phyloP scores from a whole-genome alignment of 768 basidiomycete species.

The Hygrophorus pudorinus region DNA sequence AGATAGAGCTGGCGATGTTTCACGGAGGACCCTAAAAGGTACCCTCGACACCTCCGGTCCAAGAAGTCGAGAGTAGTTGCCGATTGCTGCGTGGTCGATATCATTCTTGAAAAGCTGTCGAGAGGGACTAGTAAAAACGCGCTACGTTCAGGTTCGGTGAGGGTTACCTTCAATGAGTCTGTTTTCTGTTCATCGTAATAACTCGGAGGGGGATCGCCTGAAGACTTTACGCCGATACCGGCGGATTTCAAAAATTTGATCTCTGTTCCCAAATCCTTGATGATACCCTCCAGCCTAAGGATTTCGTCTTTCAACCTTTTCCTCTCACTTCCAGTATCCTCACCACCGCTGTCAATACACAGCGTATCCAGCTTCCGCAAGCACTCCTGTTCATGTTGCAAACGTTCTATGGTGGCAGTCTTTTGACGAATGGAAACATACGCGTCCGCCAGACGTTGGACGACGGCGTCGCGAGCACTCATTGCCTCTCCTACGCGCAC shows the following conservation, averaged over 20 bases:
- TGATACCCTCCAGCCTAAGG: conserved; percentile 23
- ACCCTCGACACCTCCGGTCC: not conserved
- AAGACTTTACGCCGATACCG: conserved; percentile 12
- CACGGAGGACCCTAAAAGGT: not conserved
- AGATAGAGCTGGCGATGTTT: conserved; percentile 4
- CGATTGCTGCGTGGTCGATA: not conserved
- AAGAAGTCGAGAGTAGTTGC: not conserved
- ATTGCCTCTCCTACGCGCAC: conserved; percentile 46
- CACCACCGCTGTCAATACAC: conserved; percentile 5
- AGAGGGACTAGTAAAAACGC: not conserved
- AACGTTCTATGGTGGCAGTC: conserved; percentile 34
- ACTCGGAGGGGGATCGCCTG: conserved; percentile 26
- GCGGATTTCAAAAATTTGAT: conserved; percentile 22
- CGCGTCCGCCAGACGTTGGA: conserved; percentile 48
- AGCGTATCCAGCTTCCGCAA: conserved; percentile 9
- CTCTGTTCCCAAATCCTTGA: conserved; percentile 29
- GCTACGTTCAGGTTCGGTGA: not conserved
- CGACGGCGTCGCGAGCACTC: conserved; percentile 51
- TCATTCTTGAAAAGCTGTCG: not conserved
- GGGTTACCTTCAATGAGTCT: conserved; percentile 16
- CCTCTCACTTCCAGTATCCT: conserved; percentile 17
- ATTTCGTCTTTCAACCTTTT: conserved; percentile 27
- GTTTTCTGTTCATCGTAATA: conserved; percentile 22
- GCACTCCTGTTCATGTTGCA: conserved; percentile 32
- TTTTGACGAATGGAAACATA: conserved; percentile 56